phyloP scores from a whole-genome alignment of 2,329 filamentous ascomycete genomes.

The Lasiodiplodia sp. region DNA sequence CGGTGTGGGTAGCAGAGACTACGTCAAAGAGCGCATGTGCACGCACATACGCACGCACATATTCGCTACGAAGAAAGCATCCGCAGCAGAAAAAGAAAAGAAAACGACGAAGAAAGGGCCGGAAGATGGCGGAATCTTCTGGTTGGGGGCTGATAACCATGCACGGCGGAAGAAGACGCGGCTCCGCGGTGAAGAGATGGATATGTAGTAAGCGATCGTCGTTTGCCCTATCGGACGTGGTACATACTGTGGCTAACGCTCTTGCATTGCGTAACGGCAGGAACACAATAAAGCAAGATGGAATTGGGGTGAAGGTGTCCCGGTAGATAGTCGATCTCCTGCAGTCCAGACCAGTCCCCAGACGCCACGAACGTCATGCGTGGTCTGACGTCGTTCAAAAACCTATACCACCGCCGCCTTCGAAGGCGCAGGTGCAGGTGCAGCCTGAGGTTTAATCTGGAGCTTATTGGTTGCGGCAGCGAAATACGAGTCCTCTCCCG shows the following conservation, averaged over 20 bases:
- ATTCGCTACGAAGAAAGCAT: not conserved
- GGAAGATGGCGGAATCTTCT: not conserved
- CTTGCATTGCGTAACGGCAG: not conserved
- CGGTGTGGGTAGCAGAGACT: not conserved
- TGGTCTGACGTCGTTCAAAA: not conserved
- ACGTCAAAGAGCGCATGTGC: not conserved
- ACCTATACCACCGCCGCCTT: not conserved
- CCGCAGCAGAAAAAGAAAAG: not conserved
- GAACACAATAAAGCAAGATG: not conserved
- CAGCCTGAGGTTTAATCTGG: not conserved
- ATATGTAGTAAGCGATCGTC: not conserved
- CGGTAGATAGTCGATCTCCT: not conserved
- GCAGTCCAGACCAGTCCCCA: not conserved
- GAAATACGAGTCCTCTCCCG: not conserved
- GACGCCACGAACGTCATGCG: slow-evolving; percentile 1
- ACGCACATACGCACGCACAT: not conserved
- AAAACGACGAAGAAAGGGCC: not conserved
- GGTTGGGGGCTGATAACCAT: not conserved
- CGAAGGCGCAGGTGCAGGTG: not conserved
- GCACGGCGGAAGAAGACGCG: not conserved
- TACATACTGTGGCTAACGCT: not conserved
- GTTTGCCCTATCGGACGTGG: not conserved
- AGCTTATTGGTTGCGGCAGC: not conserved
- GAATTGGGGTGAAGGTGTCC: not conserved
- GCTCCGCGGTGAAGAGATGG: not conserved